Conservation (phyloP, 805 yeast species). For the Jamesozyma gamospora region DNA sequence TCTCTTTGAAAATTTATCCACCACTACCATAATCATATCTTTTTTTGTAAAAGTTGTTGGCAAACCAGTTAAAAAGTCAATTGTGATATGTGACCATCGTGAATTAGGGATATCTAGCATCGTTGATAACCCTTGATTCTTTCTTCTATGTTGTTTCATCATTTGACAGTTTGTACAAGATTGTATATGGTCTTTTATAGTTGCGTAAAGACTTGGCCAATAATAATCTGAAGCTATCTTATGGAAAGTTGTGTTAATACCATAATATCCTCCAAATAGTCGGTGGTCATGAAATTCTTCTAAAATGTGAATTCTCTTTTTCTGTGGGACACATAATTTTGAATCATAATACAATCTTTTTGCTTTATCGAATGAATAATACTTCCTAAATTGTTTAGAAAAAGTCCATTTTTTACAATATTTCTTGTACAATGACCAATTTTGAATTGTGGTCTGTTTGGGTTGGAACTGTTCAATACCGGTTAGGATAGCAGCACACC, state of each 20-base stretch:
- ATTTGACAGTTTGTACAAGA: constrained; percentile 7
- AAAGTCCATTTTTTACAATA: not conserved
- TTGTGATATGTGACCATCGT: constrained; percentile 12
- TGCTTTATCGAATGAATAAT: not conserved
- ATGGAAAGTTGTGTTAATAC: constrained; percentile 2
- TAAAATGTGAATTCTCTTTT: not conserved
- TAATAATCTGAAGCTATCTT: constrained; percentile 5
- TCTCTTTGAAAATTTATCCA: constrained; percentile 11
- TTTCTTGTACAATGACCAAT: not conserved
- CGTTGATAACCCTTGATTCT: constrained; percentile 4
- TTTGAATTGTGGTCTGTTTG: not conserved
- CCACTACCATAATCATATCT: constrained; percentile 12
- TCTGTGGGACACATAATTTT: not conserved
- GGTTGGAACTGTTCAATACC: not conserved
- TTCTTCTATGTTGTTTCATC: constrained; percentile 1
- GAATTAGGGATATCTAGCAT: constrained; percentile 9
- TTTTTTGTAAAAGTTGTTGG: constrained; percentile 3
- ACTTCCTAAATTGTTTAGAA: not conserved
- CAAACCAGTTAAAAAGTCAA: constrained; percentile 12
- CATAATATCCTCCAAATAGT: constrained; percentile 10
- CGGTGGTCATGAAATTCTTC: constrained; percentile 4
- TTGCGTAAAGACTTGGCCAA: constrained; percentile 3
- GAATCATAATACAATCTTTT: not conserved
- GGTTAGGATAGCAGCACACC: not conserved
- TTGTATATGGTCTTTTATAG: constrained; percentile 1